These are phyloP conservation scores for Sphaerulina musiva DNA, from an alignment of 2,329 filamentous ascomycete genomes.

Conservation along the genomic window DNA sequence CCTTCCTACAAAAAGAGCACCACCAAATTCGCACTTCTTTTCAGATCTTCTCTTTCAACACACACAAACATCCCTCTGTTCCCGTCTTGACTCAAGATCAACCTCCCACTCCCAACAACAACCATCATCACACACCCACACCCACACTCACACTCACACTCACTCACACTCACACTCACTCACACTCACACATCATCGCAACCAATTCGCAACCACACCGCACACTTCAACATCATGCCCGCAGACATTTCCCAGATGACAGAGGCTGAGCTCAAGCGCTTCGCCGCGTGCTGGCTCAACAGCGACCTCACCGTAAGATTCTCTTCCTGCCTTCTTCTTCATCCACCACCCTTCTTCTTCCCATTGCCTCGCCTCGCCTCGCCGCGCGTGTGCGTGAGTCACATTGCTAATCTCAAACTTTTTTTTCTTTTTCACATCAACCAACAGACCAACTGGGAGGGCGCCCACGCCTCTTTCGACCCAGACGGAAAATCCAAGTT, in stretches of 20 bases:
- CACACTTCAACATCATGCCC: conserved; percentile 3
- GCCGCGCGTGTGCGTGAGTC: too few relatives aligned
- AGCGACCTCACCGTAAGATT: not conserved
- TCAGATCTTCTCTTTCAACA: not conserved
- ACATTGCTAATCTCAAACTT: too few relatives aligned
- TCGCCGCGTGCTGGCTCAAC: conserved; percentile 18
- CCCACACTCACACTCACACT: too few relatives aligned
- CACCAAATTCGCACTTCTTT: not conserved
- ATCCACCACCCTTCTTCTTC: not conserved
- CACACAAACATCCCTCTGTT: conserved; percentile 3
- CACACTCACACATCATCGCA: not conserved
- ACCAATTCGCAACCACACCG: not conserved
- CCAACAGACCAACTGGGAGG: conserved; percentile 17
- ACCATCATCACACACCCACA: not conserved
- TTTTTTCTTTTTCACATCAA: not conserved
- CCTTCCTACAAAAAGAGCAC: not conserved
- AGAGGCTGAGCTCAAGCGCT: conserved; percentile 17
- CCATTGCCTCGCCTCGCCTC: too few relatives aligned
- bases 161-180: not conserved
- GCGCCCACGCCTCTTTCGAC: conserved; percentile 11
- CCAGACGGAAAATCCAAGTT: conserved; percentile 17
- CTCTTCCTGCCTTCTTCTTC: not conserved
- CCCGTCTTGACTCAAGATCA: not conserved
- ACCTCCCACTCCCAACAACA: conserved; percentile 1
- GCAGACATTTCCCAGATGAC: conserved; percentile 6